phyloP scores from a whole-genome alignment of 169 alveolate species.

The Eimeria sp. region DNA sequence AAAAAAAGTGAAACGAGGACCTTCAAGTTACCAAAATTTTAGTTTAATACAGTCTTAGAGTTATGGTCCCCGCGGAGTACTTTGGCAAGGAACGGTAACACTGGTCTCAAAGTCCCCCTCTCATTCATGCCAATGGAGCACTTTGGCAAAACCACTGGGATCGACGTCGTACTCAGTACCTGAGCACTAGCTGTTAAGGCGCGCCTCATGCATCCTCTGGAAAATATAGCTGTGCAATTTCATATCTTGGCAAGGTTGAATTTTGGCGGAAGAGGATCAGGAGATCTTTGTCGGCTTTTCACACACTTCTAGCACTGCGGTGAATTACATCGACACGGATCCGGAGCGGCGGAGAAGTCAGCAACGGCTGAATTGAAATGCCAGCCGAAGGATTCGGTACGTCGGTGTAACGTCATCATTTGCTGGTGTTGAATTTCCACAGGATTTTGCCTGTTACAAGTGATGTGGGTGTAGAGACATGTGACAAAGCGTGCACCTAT shows the following conservation, averaged over 20 bases:
- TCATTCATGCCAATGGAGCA: neutral
- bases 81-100: neutral
- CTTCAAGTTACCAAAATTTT: neutral
- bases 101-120: neutral
- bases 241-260: neutral
- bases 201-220: neutral
- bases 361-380: neutral
- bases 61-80: neutral
- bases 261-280: neutral
- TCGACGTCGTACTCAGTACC: neutral
- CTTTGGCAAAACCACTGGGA: neutral
- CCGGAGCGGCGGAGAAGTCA: neutral
- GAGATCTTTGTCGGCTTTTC: neutral
- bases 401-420: neutral
- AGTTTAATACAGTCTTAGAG: neutral
- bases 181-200: neutral
- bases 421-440: neutral
- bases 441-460: neutral
- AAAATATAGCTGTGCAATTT: neutral
- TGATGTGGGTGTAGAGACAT: neutral
- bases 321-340: neutral
- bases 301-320: neutral
- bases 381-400: neutral
- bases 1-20: neutral
- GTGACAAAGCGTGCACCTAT: neutral